phyloP scores from a whole-genome alignment of 148 eudicot species.

The Spergularia marina region DNA sequence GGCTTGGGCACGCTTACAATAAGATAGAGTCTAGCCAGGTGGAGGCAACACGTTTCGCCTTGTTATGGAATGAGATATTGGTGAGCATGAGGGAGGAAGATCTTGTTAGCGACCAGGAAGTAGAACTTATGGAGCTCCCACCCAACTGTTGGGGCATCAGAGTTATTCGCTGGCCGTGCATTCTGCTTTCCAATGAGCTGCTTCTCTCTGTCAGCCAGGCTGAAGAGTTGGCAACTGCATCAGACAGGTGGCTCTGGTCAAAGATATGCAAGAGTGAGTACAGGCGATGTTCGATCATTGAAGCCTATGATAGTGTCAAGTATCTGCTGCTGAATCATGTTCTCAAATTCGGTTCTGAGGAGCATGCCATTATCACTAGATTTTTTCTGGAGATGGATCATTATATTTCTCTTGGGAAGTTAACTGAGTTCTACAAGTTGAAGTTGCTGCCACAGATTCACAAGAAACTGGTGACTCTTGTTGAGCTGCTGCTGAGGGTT shows the following conservation, averaged over 20 bases:
- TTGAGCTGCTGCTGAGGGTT: constrained; percentile 54
- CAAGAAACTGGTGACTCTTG: constrained; percentile 48
- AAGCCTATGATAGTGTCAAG: constrained; percentile 76
- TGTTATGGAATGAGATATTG: constrained; percentile 88
- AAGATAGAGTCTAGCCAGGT: constrained; percentile 81
- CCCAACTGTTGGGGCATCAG: constrained; percentile 80
- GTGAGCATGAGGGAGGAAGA: constrained; percentile 84
- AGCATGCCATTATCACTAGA: constrained; percentile 53
- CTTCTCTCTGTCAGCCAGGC: constrained; percentile 81
- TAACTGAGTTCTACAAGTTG: constrained; percentile 49
- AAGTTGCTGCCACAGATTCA: constrained; percentile 51
- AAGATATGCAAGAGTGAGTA: constrained; percentile 81
- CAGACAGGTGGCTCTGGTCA: constrained; percentile 61
- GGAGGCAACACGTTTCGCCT: constrained; percentile 80
- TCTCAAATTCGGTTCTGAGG: constrained; percentile 54
- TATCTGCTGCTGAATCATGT: constrained; percentile 52
- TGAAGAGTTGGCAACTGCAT: constrained; percentile 38
- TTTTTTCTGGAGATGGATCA: constrained; percentile 64
- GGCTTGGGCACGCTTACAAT: constrained; percentile 69
- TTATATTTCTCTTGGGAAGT: constrained; percentile 36
- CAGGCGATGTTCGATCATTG: constrained; percentile 80
- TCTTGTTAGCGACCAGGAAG: constrained; percentile 71
- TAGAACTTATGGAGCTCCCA: constrained; percentile 79
- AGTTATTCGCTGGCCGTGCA: constrained; percentile 95
- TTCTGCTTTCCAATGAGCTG: constrained; percentile 82